These are phyloP conservation scores for Citrus inodora DNA, from an alignment of 345 rosid genomes.

Conservation along the genomic window DNA sequence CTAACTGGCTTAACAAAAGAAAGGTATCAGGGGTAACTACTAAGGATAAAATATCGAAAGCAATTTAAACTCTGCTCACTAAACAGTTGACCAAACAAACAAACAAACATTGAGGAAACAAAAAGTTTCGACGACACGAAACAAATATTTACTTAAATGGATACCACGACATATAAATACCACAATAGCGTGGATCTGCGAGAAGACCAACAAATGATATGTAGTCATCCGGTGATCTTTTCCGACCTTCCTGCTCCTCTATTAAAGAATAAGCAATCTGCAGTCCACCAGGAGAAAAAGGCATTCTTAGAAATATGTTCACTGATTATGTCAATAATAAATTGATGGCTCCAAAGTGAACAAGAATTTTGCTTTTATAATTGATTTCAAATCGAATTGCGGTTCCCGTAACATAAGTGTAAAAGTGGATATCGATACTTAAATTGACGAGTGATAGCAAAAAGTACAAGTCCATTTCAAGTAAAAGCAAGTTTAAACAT, in stretches of 20 bases:
- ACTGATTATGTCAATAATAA: not conserved
- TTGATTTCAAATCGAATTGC: not conserved
- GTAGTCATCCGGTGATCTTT: constrained; percentile 57
- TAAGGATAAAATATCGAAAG: not conserved
- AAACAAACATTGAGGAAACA: not conserved
- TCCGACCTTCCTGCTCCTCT: constrained; percentile 88
- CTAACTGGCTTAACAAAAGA: not conserved
- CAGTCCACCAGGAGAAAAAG: not conserved
- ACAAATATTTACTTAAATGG: constrained; percentile 20
- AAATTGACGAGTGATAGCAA: not conserved
- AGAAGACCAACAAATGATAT: constrained; percentile 95
- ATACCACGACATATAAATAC: constrained; percentile 53
- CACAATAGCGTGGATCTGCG: constrained; percentile 96
- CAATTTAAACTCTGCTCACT: not conserved
- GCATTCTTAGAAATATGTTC: not conserved
- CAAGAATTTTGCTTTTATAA: not conserved
- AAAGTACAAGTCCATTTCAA: not conserved
- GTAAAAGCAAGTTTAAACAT: not conserved
- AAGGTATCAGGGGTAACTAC: not conserved
- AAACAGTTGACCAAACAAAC: not conserved
- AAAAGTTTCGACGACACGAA: constrained; percentile 7
- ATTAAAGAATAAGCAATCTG: constrained; percentile 87
- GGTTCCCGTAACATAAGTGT: not conserved
- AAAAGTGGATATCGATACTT: not conserved
- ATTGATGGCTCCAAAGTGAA: not conserved